These are phyloP conservation scores for Monosporascus ibericus DNA, from an alignment of 2,329 filamentous ascomycete species.

Conservation along the genomic window DNA sequence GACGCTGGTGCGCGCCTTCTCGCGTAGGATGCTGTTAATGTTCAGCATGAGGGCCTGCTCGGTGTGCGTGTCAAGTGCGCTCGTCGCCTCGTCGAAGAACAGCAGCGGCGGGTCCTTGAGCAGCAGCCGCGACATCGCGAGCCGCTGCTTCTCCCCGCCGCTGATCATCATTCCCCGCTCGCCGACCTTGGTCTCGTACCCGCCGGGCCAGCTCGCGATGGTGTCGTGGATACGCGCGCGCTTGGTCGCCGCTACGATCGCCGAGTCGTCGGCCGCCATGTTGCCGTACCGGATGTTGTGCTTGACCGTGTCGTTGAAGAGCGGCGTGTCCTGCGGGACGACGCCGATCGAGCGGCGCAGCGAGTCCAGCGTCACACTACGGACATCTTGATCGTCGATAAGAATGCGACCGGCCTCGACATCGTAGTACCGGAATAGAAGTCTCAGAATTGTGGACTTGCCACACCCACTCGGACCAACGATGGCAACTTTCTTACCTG, in stretches of 20 bases:
- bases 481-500: slow-evolving; percentile 91
- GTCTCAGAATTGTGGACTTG: slow-evolving; percentile 85
- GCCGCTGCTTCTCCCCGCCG: slow-evolving; percentile 85
- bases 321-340: slow-evolving; percentile 91
- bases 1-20: slow-evolving; percentile 84
- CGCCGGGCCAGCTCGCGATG: slow-evolving; percentile 73
- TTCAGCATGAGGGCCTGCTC: slow-evolving; percentile 86
- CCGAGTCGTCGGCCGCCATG: slow-evolving; percentile 66
- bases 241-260: slow-evolving; percentile 71
- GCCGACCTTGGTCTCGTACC: slow-evolving; percentile 85
- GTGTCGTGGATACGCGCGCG: slow-evolving; percentile 82
- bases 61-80: slow-evolving; percentile 86
- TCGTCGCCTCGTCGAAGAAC: slow-evolving; percentile 95
- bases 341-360: slow-evolving; percentile 84
- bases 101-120: slow-evolving; percentile 85
- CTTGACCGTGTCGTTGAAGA: slow-evolving; percentile 95
- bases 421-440: slow-evolving; percentile 94
- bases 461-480: slow-evolving; percentile 94
- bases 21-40: slow-evolving; percentile 85
- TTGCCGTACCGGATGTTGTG: slow-evolving; percentile 94
- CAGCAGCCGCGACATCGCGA: slow-evolving; percentile 77
- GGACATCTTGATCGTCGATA: slow-evolving; percentile 89
- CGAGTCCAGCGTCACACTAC: slow-evolving; percentile 74
- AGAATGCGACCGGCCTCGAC: slow-evolving; percentile 77
- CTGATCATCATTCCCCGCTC: slow-evolving; percentile 97